Evolutionary conservation across 306 rosid genomes (phyloP).

Genomic region (Ochetophila trinervis): DNA sequence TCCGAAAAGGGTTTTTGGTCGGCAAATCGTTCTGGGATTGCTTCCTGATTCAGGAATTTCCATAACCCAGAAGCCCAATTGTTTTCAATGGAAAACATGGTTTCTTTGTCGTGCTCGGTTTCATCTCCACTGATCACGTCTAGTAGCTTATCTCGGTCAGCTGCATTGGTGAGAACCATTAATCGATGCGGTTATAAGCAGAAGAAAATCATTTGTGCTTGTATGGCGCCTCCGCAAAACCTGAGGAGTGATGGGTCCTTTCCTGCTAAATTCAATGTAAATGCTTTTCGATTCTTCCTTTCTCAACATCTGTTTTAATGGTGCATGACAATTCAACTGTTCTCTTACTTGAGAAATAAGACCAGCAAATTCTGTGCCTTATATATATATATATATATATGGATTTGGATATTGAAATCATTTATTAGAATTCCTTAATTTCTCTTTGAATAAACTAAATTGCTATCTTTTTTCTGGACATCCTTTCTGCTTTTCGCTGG

Average conservation of each 20-base stretch:
- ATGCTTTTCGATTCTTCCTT: not conserved
- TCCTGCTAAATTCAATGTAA: constrained; percentile 58
- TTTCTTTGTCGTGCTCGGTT: constrained; percentile 46
- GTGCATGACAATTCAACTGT: not conserved
- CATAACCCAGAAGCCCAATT: constrained; percentile 8
- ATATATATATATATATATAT: too few relatives aligned
- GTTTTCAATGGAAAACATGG: constrained; percentile 38
- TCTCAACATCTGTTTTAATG: not conserved
- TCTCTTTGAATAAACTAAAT: not conserved
- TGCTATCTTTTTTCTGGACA: not conserved
- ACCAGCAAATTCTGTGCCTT: too few relatives aligned
- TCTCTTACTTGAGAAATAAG: too few relatives aligned
- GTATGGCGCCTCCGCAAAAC: constrained; percentile 71
- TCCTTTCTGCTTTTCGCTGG: not conserved
- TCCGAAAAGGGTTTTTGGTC: not conserved
- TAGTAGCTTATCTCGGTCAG: constrained; percentile 32
- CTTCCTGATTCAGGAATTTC: constrained; percentile 11
- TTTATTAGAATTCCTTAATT: too few relatives aligned
- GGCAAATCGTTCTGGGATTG: constrained; percentile 12
- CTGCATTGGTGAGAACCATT: constrained; percentile 27
- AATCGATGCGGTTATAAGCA: constrained; percentile 25
- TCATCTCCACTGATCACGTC: constrained; percentile 40
- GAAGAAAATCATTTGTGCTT: constrained; percentile 55
- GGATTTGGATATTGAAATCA: too few relatives aligned
- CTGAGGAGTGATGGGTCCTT: constrained; percentile 59